A percentile compares a stretch with the other conserved stretches of the same genome.
These are phyloP conservation scores for Botryotinia globosa DNA, from an alignment of 2,329 filamentous ascomycete species.

Conservation along the genomic window DNA sequence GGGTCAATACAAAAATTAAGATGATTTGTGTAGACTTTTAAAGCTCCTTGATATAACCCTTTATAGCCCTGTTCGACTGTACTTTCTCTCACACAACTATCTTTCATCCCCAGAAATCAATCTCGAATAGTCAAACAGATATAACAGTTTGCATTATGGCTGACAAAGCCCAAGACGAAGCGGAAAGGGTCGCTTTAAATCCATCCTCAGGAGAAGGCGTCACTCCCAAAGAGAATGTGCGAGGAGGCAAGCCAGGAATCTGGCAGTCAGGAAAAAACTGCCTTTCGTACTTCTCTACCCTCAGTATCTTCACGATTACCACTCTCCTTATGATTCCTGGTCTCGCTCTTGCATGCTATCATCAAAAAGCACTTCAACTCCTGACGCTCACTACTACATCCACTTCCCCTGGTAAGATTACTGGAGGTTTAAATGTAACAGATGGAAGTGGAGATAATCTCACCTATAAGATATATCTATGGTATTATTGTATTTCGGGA, in stretches of 20 bases:
- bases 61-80: background rate
- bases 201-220: background rate
- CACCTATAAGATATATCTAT: constrained; percentile 1
- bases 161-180: background rate
- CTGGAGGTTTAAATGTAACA: background rate
- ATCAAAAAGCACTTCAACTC: background rate
- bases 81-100: background rate
- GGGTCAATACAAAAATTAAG: background rate
- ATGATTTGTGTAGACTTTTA: background rate
- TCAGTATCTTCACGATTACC: background rate
- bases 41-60: background rate
- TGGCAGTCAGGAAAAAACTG: background rate
- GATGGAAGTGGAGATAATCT: background rate
- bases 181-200: background rate
- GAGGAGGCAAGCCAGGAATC: background rate
- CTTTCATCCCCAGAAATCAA: background rate
- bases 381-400: background rate
- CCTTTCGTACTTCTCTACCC: background rate
- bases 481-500: background rate
- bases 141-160: background rate
- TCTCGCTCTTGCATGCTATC: background rate
- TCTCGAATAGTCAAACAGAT: background rate
- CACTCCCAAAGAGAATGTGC: background rate
- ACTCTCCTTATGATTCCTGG: background rate
- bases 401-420: too few species aligned